These are phyloP conservation scores for Canavalia ensiformis DNA, from an alignment of 306 rosid genomes.

Conservation along the genomic window DNA sequence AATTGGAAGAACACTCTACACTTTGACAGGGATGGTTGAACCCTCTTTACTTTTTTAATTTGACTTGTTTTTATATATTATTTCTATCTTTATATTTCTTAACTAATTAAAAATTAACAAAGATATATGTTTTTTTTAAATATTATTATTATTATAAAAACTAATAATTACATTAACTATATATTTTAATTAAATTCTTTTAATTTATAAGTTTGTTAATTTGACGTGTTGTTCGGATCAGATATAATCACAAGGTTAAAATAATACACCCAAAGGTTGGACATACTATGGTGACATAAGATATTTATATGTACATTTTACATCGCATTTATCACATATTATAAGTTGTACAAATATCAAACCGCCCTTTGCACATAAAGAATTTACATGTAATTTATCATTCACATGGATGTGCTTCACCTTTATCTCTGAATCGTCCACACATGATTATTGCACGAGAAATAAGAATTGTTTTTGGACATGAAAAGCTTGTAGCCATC, in stretches of 20 bases:
- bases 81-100: too few relatives aligned
- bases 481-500: neutral
- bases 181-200: too few relatives aligned
- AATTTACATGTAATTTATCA: neutral
- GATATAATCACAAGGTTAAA: too few relatives aligned
- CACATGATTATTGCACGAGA: neutral
- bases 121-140: too few relatives aligned
- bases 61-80: too few relatives aligned
- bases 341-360: neutral
- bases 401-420: constrained; percentile 21
- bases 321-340: neutral
- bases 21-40: neutral
- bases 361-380: too few relatives aligned
- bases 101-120: too few relatives aligned
- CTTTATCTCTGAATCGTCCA: neutral
- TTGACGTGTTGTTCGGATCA: neutral
- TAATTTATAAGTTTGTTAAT: neutral
- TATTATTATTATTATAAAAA: too few relatives aligned
- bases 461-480: neutral
- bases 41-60: neutral
- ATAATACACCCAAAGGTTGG: neutral
- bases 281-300: neutral
- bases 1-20: neutral
- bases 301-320: neutral
- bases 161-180: too few relatives aligned